phyloP scores from a whole-genome alignment of 495 filamentous ascomycete species.

The Hyaloscypha bicolor region DNA sequence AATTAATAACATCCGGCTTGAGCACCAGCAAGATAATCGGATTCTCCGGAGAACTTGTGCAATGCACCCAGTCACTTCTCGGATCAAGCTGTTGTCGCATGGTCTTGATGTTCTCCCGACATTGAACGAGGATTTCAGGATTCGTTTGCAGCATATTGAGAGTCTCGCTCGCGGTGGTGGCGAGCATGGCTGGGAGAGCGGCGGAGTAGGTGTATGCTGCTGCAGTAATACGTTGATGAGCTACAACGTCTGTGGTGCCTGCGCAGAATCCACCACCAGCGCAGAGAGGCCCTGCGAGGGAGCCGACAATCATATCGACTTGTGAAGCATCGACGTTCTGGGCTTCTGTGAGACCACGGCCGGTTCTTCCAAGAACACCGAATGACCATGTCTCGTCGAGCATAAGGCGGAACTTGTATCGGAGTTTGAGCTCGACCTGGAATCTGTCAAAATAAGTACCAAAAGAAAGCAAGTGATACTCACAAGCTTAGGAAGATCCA shows the following conservation, averaged over 20 bases:
- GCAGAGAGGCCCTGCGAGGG: conserved; percentile 85
- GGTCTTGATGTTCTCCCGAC: conserved; percentile 79
- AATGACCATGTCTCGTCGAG: conserved; percentile 98
- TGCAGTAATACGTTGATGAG: conserved; percentile 91
- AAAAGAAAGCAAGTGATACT: conserved; percentile 35
- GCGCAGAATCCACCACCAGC: conserved; percentile 96
- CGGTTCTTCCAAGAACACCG: conserved; percentile 87
- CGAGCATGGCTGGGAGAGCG: conserved; percentile 88
- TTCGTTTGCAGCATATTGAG: conserved; percentile 80
- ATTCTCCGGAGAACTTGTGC: conserved; percentile 81
- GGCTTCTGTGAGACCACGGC: conserved; percentile 89
- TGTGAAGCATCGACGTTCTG: conserved; percentile 90
- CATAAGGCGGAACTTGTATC: conserved; percentile 96
- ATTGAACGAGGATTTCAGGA: conserved; percentile 71
- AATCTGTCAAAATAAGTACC: conserved; percentile 22
- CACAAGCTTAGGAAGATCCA: conserved; percentile 83
- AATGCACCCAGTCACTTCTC: conserved; percentile 86
- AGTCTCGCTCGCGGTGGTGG: conserved; percentile 91
- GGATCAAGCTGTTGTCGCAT: conserved; percentile 89
- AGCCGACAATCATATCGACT: conserved; percentile 95
- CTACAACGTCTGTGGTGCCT: conserved; percentile 83
- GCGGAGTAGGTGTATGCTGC: conserved; percentile 93
- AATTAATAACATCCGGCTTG: conserved; percentile 78
- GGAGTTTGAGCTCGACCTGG: conserved; percentile 84
- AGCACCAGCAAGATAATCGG: conserved; percentile 84